Evolutionary conservation across 1,139 yeast species (phyloP).

Genomic region (Diutina neorugosa): DNA sequence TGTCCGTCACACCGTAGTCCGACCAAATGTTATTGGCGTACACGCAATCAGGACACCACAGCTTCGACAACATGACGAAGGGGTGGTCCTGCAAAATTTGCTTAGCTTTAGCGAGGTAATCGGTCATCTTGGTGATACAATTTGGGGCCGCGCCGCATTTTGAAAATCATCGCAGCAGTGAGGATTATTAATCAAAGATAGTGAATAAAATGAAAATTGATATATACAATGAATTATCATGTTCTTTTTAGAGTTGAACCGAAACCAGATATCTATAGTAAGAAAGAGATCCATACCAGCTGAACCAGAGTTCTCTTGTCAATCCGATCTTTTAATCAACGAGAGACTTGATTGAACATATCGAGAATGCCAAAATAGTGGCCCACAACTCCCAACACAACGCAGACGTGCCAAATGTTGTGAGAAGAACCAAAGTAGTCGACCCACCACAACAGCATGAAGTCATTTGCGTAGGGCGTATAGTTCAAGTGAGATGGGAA

Average conservation of each 20-base stretch:
- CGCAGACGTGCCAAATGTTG: slow-evolving; percentile 89
- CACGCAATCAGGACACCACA: slow-evolving; percentile 73
- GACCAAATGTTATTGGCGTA: slow-evolving; percentile 46
- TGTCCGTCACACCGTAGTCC: slow-evolving; percentile 34
- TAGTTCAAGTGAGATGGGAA: slow-evolving; percentile 39
- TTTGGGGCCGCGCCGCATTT: neutral
- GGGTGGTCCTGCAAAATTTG: slow-evolving; percentile 25
- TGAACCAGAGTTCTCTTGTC: neutral
- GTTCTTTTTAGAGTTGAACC: neutral
- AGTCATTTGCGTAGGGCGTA: slow-evolving; percentile 33
- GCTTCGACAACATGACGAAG: slow-evolving; percentile 49
- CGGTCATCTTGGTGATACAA: neutral
- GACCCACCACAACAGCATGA: slow-evolving; percentile 74
- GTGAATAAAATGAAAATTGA: neutral
- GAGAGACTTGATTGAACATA: slow-evolving; percentile 30
- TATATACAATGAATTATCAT: no score
- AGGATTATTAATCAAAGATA: no score
- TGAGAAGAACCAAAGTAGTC: slow-evolving; percentile 70
- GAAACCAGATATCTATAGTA: neutral
- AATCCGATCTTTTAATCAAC: neutral
- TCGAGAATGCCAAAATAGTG: slow-evolving; percentile 70
- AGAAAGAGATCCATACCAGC: slow-evolving; percentile 2
- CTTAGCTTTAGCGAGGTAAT: slow-evolving; percentile 2
- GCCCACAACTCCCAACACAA: slow-evolving; percentile 74
- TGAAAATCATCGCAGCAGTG: neutral